Percentiles rank a stretch among this genome's conserved stretches.
Conservation (phyloP, 2,329 filamentous ascomycete genomes). For the Alternaria hordeiaustralica region DNA sequence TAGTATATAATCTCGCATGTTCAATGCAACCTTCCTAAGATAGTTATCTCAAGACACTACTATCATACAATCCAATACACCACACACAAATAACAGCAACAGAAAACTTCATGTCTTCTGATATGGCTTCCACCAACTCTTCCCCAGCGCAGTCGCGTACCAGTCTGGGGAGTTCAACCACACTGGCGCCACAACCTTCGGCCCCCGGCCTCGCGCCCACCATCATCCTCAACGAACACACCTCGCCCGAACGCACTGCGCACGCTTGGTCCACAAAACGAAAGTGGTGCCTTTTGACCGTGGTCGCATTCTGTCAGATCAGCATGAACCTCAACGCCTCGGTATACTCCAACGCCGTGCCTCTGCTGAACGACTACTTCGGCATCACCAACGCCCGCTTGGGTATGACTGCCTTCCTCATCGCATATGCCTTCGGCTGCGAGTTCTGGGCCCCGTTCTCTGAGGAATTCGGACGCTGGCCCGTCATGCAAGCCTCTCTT, state of each 20-base stretch:
- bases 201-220: neutral
- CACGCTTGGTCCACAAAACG: slow-evolving; percentile 54
- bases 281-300: slow-evolving; percentile 60
- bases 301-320: slow-evolving; percentile 62
- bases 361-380: slow-evolving; percentile 56
- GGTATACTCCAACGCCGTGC: slow-evolving; percentile 60
- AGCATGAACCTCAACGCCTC: slow-evolving; percentile 62
- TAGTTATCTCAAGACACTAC: neutral
- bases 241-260: slow-evolving; percentile 43
- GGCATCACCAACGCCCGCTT: slow-evolving; percentile 50
- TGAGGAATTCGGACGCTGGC: slow-evolving; percentile 79
- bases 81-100: neutral
- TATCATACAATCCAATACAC: neutral
- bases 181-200: neutral
- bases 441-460: slow-evolving; percentile 83
- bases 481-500: slow-evolving; percentile 79
- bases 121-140: neutral
- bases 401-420: slow-evolving; percentile 78
- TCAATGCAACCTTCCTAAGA: neutral
- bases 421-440: slow-evolving; percentile 82
- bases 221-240: neutral
- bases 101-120: neutral
- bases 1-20: neutral
- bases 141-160: neutral
- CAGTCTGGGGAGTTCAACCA: neutral